These are phyloP conservation scores for Actinidia polygama DNA, from an alignment of 179 eudicot genomes.

Conservation along the genomic window DNA sequence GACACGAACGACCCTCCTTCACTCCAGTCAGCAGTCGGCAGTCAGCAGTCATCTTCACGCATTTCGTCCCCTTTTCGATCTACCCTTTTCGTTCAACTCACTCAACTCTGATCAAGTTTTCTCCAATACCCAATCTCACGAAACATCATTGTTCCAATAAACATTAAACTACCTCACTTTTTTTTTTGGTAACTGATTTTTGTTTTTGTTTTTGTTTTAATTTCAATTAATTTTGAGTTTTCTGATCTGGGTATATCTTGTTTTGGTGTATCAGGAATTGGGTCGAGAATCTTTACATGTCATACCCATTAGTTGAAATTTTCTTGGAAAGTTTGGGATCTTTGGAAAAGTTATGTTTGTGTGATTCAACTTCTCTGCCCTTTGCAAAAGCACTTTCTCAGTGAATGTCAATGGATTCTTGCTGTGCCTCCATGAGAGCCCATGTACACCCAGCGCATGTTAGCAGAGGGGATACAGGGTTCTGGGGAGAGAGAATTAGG, in stretches of 20 bases:
- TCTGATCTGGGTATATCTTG: slow-evolving; percentile 15
- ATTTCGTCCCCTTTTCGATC: background rate
- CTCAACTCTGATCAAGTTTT: background rate
- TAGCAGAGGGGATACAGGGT: slow-evolving; percentile 26
- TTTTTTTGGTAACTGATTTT: background rate
- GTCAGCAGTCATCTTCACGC: background rate
- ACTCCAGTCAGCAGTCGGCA: background rate
- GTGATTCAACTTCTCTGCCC: background rate
- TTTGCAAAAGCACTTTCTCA: background rate
- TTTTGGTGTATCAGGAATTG: slow-evolving; percentile 1
- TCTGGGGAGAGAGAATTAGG: slow-evolving; percentile 46
- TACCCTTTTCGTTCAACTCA: background rate
- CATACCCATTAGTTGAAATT: background rate
- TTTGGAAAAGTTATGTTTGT: background rate
- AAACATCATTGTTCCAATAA: background rate
- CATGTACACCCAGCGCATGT: slow-evolving; percentile 28
- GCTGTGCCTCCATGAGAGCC: slow-evolving; percentile 38
- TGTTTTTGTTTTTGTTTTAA: background rate
- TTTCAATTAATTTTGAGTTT: background rate
- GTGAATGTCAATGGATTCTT: slow-evolving; percentile 50
- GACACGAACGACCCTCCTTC: background rate
- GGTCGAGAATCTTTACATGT: background rate
- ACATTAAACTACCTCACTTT: background rate
- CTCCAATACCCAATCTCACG: background rate
- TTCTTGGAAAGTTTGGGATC: slow-evolving; percentile 5